Percentiles rank a stretch among this genome's conserved stretches.
These are phyloP conservation scores for Delitschia confertaspora DNA, from an alignment of 495 filamentous ascomycete species.

Conservation along the genomic window DNA sequence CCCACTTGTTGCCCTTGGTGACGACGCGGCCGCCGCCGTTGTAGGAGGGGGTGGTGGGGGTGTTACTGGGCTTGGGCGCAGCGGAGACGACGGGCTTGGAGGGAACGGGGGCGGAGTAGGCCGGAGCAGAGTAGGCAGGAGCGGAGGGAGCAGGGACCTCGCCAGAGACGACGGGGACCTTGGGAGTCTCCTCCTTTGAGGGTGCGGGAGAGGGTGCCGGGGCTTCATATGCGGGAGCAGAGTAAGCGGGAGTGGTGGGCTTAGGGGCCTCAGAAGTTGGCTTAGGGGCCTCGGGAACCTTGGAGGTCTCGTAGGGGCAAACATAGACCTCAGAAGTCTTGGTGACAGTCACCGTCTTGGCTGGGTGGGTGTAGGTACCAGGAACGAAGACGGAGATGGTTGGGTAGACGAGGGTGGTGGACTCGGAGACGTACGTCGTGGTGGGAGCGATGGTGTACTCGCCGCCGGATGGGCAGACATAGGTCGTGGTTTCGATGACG, in stretches of 20 bases:
- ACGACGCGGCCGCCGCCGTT: conserved; percentile 29
- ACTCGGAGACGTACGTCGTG: conserved; percentile 42
- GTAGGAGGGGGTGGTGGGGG: conserved; percentile 15
- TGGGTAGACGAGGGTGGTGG: conserved; percentile 48
- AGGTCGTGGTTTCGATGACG: conserved; percentile 63
- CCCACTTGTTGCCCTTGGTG: conserved; percentile 56
- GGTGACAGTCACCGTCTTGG: conserved; percentile 57
- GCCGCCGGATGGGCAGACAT: conserved; percentile 60
- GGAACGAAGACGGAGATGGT: conserved; percentile 59
- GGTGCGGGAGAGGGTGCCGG: neutral
- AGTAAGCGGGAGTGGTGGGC: neutral
- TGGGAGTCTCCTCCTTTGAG: conserved; percentile 7
- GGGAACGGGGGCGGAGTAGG: conserved; percentile 5
- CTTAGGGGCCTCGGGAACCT: neutral
- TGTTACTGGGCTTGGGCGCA: conserved; percentile 22
- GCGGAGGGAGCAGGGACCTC: conserved; percentile 18
- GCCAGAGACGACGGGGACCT: conserved; percentile 11
- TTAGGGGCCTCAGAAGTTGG: neutral
- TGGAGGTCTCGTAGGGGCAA: conserved; percentile 51
- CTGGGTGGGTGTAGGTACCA: conserved; percentile 65
- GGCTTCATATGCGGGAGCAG: neutral
- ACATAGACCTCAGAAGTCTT: conserved; percentile 58
- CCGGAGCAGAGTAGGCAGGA: conserved; percentile 20
- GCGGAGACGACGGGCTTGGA: conserved; percentile 6
- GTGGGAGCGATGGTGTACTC: conserved; percentile 60